These are phyloP conservation scores for Apiotrichum sp. DNA, from an alignment of 1,284 basidiomycete species.

Conservation along the genomic window DNA sequence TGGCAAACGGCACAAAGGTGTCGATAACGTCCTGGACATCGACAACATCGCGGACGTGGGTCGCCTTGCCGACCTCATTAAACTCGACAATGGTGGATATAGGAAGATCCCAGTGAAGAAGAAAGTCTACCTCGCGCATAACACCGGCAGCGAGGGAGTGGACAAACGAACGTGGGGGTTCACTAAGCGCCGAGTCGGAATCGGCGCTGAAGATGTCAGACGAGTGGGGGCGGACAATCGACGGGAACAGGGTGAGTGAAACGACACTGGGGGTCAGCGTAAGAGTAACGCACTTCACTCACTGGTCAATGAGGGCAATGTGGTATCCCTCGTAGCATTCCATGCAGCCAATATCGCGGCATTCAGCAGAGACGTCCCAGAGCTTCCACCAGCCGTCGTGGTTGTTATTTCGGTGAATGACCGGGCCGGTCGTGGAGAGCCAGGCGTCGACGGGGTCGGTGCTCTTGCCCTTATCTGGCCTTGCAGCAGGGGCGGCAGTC, in stretches of 20 bases:
- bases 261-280: conserved; percentile 28
- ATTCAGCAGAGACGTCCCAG: conserved; percentile 42
- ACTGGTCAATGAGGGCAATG: conserved; percentile 44
- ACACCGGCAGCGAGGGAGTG: conserved; percentile 20
- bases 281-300: conserved; percentile 5
- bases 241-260: conserved; percentile 33
- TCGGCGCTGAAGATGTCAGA: conserved; percentile 1
- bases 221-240: conserved; percentile 16
- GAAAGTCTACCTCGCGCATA: conserved; percentile 27
- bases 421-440: conserved; percentile 13
- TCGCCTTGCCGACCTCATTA: conserved; percentile 45
- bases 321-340: conserved; percentile 45
- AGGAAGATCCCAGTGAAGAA: conserved; percentile 38
- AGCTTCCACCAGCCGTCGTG: conserved; percentile 36
- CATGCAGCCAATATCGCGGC: conserved; percentile 42
- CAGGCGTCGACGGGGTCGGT: conserved; percentile 19
- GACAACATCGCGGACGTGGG: conserved; percentile 40
- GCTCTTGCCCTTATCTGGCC: background rate
- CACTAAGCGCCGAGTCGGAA: conserved; percentile 8
- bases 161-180: conserved; percentile 17
- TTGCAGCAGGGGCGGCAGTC: background rate
- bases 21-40: conserved; percentile 42
- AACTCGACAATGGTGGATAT: conserved; percentile 43
- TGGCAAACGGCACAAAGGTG: conserved; percentile 43
- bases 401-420: conserved; percentile 1